Evolutionary conservation across 1,284 basidiomycete species (phyloP), one percentile per base, ranked within the genome.

Genomic region (Singerocomus rubriflavus): DNA sequence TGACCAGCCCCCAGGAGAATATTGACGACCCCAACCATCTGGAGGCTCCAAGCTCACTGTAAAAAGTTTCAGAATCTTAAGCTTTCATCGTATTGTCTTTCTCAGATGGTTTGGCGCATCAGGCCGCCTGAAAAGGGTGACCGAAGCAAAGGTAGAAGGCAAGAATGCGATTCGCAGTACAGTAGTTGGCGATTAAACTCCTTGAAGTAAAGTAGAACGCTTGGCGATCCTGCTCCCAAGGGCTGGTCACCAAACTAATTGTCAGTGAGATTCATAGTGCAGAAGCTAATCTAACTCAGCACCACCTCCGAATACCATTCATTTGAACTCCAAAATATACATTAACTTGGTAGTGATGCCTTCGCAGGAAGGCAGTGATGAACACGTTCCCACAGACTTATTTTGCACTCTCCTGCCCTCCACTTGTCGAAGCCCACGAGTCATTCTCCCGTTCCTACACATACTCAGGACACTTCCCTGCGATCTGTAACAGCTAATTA

Each of bases 21-120:
- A 16, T 37, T 17, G 34, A 13, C 36, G 16, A 41, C 9, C 25
- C 40, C 26, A 21, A 39, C 12, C 29, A 10, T 30, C 21, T 21
- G 38, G 36, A 30, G 32, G 40, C 27, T 43, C 49, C 32, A 46
- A 39, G 30, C 25, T 27, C 11, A 44, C 29, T 34, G 27, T 37
- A 25, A 39, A 41, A 32, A 42, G n/a, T 17, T 42, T 61, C 29
- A 30, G 33, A 26, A 21, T 21, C 29, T 11, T 44, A 26, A n/a
- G 46, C 34, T 36, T 56, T 35, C 48, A 52, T 45, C 32, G 51
- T n/a, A 25, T 44, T 14, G 14, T 58, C 35, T 48, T 50, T 30
- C 41, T 48, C 13, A 47, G 41, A 31, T 40, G 32, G 27, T 33
- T 31, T 26, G 34, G 21, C 26, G 27, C 9, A 9, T 45, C 33